Percentiles rank a stretch among this genome's conserved stretches.
phyloP scores from a whole-genome alignment of 495 filamentous ascomycete species.

The Aspergillus sclerotioniger region DNA sequence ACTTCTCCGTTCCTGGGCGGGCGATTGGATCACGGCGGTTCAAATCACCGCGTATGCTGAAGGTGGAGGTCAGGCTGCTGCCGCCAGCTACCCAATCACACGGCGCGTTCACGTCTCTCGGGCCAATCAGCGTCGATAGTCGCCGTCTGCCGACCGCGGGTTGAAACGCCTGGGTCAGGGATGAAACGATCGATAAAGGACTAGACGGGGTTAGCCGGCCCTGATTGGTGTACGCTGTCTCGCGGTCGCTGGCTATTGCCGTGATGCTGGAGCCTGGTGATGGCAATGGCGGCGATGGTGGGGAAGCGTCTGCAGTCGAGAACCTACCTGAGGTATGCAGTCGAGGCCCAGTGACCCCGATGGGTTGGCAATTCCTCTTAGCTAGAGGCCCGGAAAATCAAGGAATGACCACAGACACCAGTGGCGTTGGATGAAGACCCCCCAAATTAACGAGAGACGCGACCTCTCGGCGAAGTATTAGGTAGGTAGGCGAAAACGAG shows the following conservation, averaged over 20 bases:
- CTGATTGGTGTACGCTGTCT: not conserved
- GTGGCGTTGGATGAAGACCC: not conserved
- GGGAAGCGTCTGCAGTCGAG: not conserved
- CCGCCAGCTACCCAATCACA: not conserved
- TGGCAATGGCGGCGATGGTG: not conserved
- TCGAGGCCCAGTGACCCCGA: too few species aligned
- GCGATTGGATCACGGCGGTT: not conserved
- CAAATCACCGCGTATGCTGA: conserved; percentile 13
- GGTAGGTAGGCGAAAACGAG: not conserved
- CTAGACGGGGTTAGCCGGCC: conserved; percentile 6
- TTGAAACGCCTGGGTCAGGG: conserved; percentile 35
- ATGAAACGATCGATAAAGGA: conserved; percentile 33
- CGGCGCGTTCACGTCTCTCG: not conserved
- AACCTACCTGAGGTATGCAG: not conserved
- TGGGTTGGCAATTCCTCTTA: too few species aligned
- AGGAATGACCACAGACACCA: too few species aligned
- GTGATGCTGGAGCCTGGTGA: not conserved
- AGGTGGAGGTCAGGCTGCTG: not conserved
- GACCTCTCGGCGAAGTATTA: not conserved
- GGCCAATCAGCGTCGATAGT: conserved; percentile 9
- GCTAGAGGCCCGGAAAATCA: too few species aligned
- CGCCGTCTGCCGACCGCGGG: not conserved
- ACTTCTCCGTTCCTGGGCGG: not conserved
- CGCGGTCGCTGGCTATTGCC: not conserved
- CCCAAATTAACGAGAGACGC: not conserved